phyloP scores from a whole-genome alignment of 176 grass and related monocot genomes.

The Alopecurus myosuroides region DNA sequence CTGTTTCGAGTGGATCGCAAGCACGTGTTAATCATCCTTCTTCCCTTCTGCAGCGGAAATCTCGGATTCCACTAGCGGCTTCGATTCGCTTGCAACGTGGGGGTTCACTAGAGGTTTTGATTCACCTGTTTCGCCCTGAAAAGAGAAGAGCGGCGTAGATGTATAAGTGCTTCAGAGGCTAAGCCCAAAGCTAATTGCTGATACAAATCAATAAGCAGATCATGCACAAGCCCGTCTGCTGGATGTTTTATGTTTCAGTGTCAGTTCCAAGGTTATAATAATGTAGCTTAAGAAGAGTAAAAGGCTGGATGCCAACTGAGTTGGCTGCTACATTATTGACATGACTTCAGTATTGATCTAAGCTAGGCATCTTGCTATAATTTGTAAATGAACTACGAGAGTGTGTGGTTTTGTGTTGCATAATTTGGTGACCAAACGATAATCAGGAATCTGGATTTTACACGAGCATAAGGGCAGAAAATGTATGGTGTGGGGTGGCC shows the following conservation, averaged over 20 bases:
- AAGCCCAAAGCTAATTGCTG: background rate
- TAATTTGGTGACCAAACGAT: background rate
- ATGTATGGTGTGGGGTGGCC: too few species aligned
- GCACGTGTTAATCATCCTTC: conserved; percentile 40
- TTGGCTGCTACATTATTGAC: background rate
- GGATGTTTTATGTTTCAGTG: background rate
- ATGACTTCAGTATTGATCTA: background rate
- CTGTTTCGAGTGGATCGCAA: background rate
- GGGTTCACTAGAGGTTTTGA: conserved; percentile 31
- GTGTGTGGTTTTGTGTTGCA: too few species aligned
- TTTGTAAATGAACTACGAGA: background rate
- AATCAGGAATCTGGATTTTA: background rate
- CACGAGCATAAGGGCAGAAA: background rate
- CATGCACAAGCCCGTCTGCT: background rate
- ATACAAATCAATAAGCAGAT: background rate
- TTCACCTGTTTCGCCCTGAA: conserved; percentile 44
- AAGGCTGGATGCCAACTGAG: background rate
- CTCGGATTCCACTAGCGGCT: conserved; percentile 24
- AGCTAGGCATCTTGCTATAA: background rate
- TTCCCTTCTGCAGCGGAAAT: conserved; percentile 17
- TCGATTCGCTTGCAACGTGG: conserved; percentile 26
- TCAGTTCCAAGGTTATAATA: background rate
- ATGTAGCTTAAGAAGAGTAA: background rate
- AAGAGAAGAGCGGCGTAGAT: background rate
- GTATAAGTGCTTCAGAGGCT: background rate